phyloP scores from a whole-genome alignment of 2,329 filamentous ascomycete species.

The Verticillium alfalfae region DNA sequence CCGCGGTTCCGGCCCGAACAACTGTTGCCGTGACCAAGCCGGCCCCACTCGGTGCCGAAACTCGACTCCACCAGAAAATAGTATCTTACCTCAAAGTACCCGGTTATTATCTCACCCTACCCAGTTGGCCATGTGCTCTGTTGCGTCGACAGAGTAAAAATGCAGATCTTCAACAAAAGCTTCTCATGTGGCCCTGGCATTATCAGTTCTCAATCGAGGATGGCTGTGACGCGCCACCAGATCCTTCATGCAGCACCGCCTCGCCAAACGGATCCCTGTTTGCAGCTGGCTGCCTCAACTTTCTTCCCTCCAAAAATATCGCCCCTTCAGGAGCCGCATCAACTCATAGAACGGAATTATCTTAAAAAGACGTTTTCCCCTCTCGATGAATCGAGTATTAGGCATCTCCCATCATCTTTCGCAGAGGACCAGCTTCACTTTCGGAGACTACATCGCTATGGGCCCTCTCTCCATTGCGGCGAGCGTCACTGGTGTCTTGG shows the following conservation, averaged over 20 bases:
- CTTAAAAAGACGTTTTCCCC: not conserved
- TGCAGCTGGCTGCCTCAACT: not conserved
- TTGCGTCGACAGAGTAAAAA: too few relatives aligned
- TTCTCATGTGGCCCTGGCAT: not conserved
- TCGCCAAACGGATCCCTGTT: not conserved
- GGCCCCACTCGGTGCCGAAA: not conserved
- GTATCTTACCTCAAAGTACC: not conserved
- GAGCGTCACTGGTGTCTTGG: slow-evolving; percentile 1
- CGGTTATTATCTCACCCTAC: too few relatives aligned
- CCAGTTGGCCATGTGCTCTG: too few relatives aligned
- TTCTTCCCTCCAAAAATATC: not conserved
- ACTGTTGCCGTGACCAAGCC: not conserved
- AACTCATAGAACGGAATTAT: not conserved
- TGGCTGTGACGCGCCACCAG: not conserved
- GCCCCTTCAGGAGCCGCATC: not conserved
- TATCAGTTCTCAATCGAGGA: not conserved
- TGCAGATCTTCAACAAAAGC: not conserved
- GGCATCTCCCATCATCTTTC: not conserved
- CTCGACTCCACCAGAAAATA: not conserved
- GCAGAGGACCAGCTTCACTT: not conserved
- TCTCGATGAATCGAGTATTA: too few relatives aligned
- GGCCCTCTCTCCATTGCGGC: slow-evolving; percentile 1
- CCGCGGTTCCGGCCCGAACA: not conserved
- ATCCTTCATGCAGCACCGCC: not conserved
- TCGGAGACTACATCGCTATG: not conserved